Evolutionary conservation across 768 basidiomycete genomes (phyloP).

Genomic region (Lactifluus pinguis): DNA sequence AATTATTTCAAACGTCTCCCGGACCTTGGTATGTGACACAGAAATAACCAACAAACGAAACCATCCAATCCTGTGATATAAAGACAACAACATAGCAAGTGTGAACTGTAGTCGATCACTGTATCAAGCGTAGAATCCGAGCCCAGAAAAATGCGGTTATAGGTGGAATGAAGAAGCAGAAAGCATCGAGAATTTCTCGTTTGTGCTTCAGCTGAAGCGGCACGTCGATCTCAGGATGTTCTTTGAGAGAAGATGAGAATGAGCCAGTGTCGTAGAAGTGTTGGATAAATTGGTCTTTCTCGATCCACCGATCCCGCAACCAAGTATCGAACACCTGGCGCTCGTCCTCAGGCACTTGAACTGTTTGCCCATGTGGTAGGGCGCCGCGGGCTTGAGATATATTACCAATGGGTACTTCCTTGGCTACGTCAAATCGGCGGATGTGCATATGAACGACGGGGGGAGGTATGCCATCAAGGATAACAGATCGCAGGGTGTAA

Average conservation of each 20-base stretch:
- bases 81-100: no score
- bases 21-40: no score
- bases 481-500: constrained; percentile 86
- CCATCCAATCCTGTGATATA: no score
- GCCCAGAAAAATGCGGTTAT: constrained; percentile 40
- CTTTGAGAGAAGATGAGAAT: constrained; percentile 29
- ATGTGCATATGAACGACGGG: constrained; percentile 85
- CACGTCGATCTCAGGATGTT: constrained; percentile 35
- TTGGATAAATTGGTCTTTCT: constrained; percentile 78
- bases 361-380: constrained; percentile 28
- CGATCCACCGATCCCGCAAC: constrained; percentile 72
- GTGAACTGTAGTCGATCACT: neutral
- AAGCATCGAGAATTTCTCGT: constrained; percentile 56
- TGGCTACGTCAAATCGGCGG: constrained; percentile 61
- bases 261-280: constrained; percentile 47
- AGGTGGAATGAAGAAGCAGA: constrained; percentile 61
- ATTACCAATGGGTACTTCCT: constrained; percentile 63
- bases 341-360: constrained; percentile 23
- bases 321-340: constrained; percentile 62
- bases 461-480: constrained; percentile 70
- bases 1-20: no score
- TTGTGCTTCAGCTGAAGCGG: constrained; percentile 47
- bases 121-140: neutral
- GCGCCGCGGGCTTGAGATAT: constrained; percentile 27
- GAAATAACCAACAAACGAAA: no score